phyloP scores from a whole-genome alignment of 1,284 basidiomycete species.

The Ustilago tritici region DNA sequence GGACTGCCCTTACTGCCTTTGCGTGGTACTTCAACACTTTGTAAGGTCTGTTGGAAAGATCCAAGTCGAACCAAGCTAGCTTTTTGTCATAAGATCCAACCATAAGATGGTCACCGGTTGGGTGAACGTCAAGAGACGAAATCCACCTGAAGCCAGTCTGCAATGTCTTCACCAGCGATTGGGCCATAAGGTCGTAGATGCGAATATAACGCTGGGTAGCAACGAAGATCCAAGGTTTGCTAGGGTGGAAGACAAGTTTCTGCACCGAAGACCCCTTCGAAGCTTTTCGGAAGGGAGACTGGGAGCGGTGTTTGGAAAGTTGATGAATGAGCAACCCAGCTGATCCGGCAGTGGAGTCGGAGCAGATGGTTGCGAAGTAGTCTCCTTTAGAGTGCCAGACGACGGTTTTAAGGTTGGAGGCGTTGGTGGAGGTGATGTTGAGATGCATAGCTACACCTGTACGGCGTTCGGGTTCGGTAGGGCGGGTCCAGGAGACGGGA shows the following conservation, averaged over 20 bases:
- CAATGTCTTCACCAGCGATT: constrained; percentile 91
- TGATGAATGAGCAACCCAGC: constrained; percentile 93
- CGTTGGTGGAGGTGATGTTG: constrained; percentile 66
- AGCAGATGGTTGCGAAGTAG: constrained; percentile 86
- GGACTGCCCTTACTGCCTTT: constrained; percentile 88
- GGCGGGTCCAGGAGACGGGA: constrained; percentile 73
- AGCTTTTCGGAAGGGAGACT: constrained; percentile 92
- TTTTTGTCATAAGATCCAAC: constrained; percentile 98
- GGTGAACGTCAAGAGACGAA: constrained; percentile 94
- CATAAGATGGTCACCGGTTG: constrained; percentile 85
- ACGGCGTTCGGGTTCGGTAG: constrained; percentile 72
- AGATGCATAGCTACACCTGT: constrained; percentile 71
- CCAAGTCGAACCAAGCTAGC: constrained; percentile 98
- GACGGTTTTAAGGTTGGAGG: constrained; percentile 85
- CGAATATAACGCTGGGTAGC: constrained; percentile 98
- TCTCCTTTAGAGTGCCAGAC: constrained; percentile 95
- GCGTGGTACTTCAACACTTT: constrained; percentile 96
- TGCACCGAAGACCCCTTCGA: constrained; percentile 88
- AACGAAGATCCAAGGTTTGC: constrained; percentile 95
- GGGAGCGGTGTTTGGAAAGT: constrained; percentile 89
- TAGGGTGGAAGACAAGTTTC: constrained; percentile 91
- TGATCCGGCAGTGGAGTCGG: constrained; percentile 74
- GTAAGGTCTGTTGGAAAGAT: constrained; percentile 94
- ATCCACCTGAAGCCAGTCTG: constrained; percentile 96
- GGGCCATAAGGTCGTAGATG: constrained; percentile 92